Evolutionary conservation across 1,284 basidiomycete species (phyloP).

Genomic region (Fistulinella staudtii): DNA sequence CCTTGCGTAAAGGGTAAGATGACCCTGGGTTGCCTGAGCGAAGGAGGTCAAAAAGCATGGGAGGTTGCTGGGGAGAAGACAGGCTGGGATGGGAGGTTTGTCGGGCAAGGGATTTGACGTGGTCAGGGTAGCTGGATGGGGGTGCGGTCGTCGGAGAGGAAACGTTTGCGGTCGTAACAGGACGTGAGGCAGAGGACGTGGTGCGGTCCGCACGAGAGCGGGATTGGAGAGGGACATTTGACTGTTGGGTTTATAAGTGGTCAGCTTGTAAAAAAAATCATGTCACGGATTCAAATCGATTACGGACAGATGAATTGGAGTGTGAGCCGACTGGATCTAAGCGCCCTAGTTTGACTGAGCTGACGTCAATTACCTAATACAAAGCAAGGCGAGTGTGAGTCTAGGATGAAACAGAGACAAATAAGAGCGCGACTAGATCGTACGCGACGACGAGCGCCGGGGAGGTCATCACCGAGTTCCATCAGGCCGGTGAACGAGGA

Average conservation of each 20-base stretch:
- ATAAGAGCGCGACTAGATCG: constrained; percentile 6
- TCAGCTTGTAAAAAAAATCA: constrained; percentile 12
- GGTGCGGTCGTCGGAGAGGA: constrained; percentile 1
- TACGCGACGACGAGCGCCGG: too few relatives aligned
- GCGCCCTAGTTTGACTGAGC: constrained; percentile 10
- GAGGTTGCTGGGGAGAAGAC: constrained; percentile 1
- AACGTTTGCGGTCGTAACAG: constrained; percentile 2
- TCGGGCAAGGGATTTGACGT: constrained; percentile 5
- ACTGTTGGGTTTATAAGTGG: constrained; percentile 22
- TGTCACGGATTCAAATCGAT: constrained; percentile 6
- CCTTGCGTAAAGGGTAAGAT: constrained; percentile 25
- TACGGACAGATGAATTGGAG: constrained; percentile 20
- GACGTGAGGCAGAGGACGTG: constrained; percentile 7
- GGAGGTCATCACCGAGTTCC: constrained; percentile 24
- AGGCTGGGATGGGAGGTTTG: constrained; percentile 10
- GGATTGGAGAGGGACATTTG: constrained; percentile 3
- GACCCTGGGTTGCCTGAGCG: constrained; percentile 19
- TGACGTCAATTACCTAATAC: constrained; percentile 31
- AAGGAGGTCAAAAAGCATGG: constrained; percentile 23
- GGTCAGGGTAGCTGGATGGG: constrained; percentile 23
- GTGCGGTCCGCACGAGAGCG: background rate
- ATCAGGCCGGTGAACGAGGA: too few relatives aligned
- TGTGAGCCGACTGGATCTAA: constrained; percentile 15
- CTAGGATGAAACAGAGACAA: constrained; percentile 13
- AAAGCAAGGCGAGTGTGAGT: constrained; percentile 2